A percentile compares a stretch with the other conserved stretches of the same genome.
These are phyloP conservation scores for Waltergamsia citrina DNA, from an alignment of 2,329 filamentous ascomycete species.

Conservation along the genomic window DNA sequence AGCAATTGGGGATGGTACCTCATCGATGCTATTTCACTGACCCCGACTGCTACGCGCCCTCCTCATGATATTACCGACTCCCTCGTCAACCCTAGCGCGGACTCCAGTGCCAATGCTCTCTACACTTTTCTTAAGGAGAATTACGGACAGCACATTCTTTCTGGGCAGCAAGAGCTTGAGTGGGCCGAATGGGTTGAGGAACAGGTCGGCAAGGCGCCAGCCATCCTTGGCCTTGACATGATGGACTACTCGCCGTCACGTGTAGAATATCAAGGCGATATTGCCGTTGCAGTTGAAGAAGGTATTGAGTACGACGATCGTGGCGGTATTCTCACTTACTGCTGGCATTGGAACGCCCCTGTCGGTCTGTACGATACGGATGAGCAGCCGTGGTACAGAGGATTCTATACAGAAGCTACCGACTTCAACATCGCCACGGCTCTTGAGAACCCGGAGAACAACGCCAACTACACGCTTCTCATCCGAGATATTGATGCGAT, in stretches of 20 bases:
- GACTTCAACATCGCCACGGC: slow-evolving; percentile 35
- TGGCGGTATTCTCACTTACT: slow-evolving; percentile 35
- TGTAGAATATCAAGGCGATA: slow-evolving; percentile 25
- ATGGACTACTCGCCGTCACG: slow-evolving; percentile 40
- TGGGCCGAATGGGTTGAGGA: slow-evolving; percentile 30
- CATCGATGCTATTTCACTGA: slow-evolving; percentile 31
- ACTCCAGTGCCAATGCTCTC: slow-evolving; percentile 23
- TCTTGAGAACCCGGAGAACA: slow-evolving; percentile 26
- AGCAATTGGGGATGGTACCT: slow-evolving; percentile 41
- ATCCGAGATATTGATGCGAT: slow-evolving; percentile 38
- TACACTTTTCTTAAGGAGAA: slow-evolving; percentile 30
- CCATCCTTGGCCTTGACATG: slow-evolving; percentile 33
- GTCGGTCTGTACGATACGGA: slow-evolving; percentile 33
- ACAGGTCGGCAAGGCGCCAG: slow-evolving; percentile 36
- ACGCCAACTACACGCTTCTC: slow-evolving; percentile 35
- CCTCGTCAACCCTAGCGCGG: slow-evolving; percentile 26
- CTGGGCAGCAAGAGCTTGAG: slow-evolving; percentile 35
- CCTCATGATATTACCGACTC: slow-evolving; percentile 26
- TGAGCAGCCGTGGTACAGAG: slow-evolving; percentile 34
- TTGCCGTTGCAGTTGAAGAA: slow-evolving; percentile 31
- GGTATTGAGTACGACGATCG: slow-evolving; percentile 30
- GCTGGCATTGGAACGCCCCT: slow-evolving; percentile 40
- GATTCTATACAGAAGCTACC: slow-evolving; percentile 39
- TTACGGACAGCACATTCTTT: slow-evolving; percentile 36
- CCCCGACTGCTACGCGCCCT: slow-evolving; percentile 21